Evolutionary conservation across 1,284 basidiomycete genomes (phyloP), one percentile per base, ranked within the genome.

Genomic region (Ceratobasidium theobromae): DNA sequence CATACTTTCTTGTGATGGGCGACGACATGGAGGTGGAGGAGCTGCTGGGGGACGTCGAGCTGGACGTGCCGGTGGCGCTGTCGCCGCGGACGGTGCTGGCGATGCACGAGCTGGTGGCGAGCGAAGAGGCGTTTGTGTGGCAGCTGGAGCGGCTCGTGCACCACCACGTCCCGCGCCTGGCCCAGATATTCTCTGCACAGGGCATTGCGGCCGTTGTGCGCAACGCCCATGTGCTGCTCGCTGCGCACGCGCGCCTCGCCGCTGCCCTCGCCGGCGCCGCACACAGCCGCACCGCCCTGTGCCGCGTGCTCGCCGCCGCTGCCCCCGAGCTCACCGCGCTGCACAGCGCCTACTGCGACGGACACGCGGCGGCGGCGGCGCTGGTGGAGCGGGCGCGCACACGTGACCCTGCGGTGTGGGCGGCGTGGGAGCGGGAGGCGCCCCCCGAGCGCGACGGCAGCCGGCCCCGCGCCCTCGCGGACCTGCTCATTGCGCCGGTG

Each of bases 401-500:
- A 21, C 40, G 45, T 30, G 54, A 57, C 32, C 52, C 40, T 18
- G 27, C 40, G 64, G 45, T 38, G 18, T 49, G 57, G 57, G 6
- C 57, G 8, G 8, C 9, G 28, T 60, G 45, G 57, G 57, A 60
- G 25, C 43, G 45, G 30, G 46, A 52, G 35, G n/a, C 32, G 8
- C 16, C 52, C 62, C 45, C 32, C 8, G 18, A 49, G 45, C 8
- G 9, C 23, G 16, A 38, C 68, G 46, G 53, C 40, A 27, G 49
- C 43, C 16, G 43, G 12, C 21, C 53, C 18, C 83, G 94, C 53
- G 79, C 80, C 66, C 84, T 90, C 73, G 79, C 84, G 71, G 93
- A 95, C 76, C 91, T 93, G 74, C 80, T 95, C 76, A 95, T 95
- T 77, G 91, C 92, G 74, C 93, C 93, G 4, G 83, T 95, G 18